These are phyloP conservation scores for Aureobasidium leucospermi DNA, from an alignment of 2,329 filamentous ascomycete species.

Conservation along the genomic window DNA sequence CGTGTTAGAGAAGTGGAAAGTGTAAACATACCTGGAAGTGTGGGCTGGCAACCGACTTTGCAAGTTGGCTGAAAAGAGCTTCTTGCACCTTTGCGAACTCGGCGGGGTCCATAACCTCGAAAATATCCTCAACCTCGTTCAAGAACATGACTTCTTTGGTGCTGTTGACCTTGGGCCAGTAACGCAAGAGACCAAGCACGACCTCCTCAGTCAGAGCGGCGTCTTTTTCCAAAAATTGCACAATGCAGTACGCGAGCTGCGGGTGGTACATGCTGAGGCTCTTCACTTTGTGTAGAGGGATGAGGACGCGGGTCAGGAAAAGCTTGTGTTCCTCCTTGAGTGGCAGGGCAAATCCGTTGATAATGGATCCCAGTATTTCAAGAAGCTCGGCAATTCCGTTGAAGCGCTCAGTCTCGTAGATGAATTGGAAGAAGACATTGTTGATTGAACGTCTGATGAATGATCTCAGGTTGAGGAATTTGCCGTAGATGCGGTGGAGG, in stretches of 20 bases:
- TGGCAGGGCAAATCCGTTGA: slow-evolving; percentile 94
- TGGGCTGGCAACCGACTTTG: slow-evolving; percentile 95
- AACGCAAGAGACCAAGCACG: slow-evolving; percentile 86
- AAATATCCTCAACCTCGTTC: slow-evolving; percentile 98
- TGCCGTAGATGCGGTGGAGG: slow-evolving; percentile 94
- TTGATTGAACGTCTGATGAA: slow-evolving; percentile 98
- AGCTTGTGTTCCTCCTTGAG: slow-evolving; percentile 98
- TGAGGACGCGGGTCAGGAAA: slow-evolving; percentile 85
- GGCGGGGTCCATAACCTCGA: slow-evolving; percentile 98
- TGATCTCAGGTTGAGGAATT: slow-evolving; percentile 94
- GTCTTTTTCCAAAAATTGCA: slow-evolving; percentile 97
- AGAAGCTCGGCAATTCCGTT: slow-evolving; percentile 96
- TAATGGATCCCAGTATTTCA: slow-evolving; percentile 96
- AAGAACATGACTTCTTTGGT: slow-evolving; percentile 99
- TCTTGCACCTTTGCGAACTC: slow-evolving; percentile 99
- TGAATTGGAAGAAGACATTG: slow-evolving; percentile 99
- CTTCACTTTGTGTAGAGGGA: slow-evolving; percentile 96
- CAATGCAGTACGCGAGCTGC: slow-evolving; percentile 96
- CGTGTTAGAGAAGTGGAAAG: not conserved
- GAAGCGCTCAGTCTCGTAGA: slow-evolving; percentile 96
- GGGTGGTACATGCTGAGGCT: slow-evolving; percentile 99
- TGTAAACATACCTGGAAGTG: slow-evolving; percentile 68
- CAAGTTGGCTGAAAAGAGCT: slow-evolving; percentile 91
- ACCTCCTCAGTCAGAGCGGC: slow-evolving; percentile 95
- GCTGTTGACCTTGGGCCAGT: slow-evolving; percentile 99